phyloP scores from a whole-genome alignment of 768 basidiomycete species.

The Suillus lakei region DNA sequence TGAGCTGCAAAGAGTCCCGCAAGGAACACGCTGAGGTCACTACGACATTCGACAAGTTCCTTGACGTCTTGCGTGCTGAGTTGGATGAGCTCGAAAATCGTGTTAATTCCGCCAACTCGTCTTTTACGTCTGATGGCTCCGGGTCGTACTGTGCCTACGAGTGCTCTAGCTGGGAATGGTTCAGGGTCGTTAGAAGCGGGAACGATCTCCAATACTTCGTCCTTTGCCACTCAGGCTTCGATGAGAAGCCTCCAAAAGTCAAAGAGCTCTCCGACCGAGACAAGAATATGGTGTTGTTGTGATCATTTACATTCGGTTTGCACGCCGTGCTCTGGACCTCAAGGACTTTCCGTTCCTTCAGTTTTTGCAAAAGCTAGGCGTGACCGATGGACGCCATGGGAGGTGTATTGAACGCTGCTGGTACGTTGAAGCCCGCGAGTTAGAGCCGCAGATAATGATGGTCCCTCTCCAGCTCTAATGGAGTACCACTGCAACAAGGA shows the following conservation, averaged over 20 bases:
- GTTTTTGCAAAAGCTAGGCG: conserved; percentile 85
- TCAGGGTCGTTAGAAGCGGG: conserved; percentile 33
- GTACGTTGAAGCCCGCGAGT: conserved; percentile 42
- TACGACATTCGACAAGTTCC: conserved; percentile 71
- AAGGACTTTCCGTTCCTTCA: conserved; percentile 73
- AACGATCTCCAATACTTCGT: conserved; percentile 44
- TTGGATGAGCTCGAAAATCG: conserved; percentile 64
- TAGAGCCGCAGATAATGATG: conserved; percentile 11
- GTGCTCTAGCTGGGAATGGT: conserved; percentile 20
- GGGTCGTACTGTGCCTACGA: conserved; percentile 31
- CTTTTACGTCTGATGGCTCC: conserved; percentile 42
- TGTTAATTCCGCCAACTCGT: conserved; percentile 41
- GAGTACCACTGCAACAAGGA: conserved; percentile 92
- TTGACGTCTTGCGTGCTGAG: conserved; percentile 63
- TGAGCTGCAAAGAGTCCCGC: conserved; percentile 68
- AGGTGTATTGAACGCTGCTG: conserved; percentile 92
- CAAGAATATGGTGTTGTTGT: conserved; percentile 79
- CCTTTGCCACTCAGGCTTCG: conserved; percentile 54
- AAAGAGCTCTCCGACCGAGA: conserved; percentile 60
- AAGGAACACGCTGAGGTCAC: conserved; percentile 74
- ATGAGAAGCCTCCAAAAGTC: conserved; percentile 55
- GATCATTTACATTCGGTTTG: conserved; percentile 95
- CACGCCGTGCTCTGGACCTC: conserved; percentile 84
- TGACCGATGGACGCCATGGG: conserved; percentile 82
- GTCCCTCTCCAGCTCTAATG: conserved; percentile 71